Evolutionary conservation across 2,329 filamentous ascomycete species (phyloP), one percentile per base, ranked within the genome.

Genomic region (Alternaria novae-zelandiae): DNA sequence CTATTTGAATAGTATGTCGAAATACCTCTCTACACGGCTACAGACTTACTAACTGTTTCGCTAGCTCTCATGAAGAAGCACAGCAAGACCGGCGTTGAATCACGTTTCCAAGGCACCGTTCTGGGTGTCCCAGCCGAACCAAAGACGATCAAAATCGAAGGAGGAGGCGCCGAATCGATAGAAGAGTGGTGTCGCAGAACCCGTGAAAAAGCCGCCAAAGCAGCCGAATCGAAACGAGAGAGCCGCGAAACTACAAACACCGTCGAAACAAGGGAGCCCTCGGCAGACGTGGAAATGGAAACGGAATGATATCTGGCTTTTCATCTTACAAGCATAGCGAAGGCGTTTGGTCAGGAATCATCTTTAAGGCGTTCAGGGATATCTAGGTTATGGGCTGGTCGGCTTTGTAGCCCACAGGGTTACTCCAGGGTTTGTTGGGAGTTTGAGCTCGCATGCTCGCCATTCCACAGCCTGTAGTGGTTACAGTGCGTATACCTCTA

Each of bases 61-160:
- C 15, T 68, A 92, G 91, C 89, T 5, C 83, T 98, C 45, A 97
- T 97, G 81, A 96, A 94, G 82, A 97, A 96, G 76, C 92, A 97
- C 79, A 94, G 90, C 82, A 96, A 96, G 72, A 92, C 91, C 1
- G 92, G 91, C 66, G 93, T 96, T 74, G 94, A 97, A 74, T 90
- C 90, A 10, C 90, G 95, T 73, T 97, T 93, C 78, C 88, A 91
- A 70, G 93, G 93, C 28, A 97, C 95, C 0, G 87, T 96, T 0
- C 84, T 98, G 11, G 95, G 95, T 5, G 90, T 90, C 68, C 84
- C 86, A 47, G 86, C 86, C 53, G 93, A 97, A 69, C 87, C 90
- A 60, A 88, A 88, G 73, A 87, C 90, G 8, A 83, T 97, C 26
- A 84, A 90, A 55, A 90, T 97, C 55, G 94, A 97, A 77, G 94